Base-by-base conservation (phyloP, 176 grass and related monocot genomes). In the Tuctoria greenei region DNA sequence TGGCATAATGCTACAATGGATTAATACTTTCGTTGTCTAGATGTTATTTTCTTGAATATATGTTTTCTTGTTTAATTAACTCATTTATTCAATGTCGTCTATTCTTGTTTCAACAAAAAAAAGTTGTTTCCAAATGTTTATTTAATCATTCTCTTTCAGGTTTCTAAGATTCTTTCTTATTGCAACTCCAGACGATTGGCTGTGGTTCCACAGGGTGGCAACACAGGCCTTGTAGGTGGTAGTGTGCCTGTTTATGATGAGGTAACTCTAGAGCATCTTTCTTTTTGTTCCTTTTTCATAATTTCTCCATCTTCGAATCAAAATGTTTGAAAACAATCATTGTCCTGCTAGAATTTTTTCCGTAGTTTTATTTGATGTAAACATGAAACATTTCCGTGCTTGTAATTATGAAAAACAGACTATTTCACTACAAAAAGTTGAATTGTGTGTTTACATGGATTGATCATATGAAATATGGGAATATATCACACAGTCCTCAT, bases 211-310 rank as follows among this genome's bases (percentile, higher is more conserved):
- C 93, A 97, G 75, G 90, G 93, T 78, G 93, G 93, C 45, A 97
- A 97, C 35, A 97, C 93, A 86, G 93, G 93, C 77, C 90, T 97
- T 71, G 93, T 97, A 80, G 93, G 93, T 68, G 93, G 90, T 41
- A 93, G 93, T 64, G 93, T 97, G 49, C 93, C 93, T 80, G 93
- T 97, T 82, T 88, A 86, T 59, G 90, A 97, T 75, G 93, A 97
- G 93, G 90, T 97, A 83, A 81, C 35, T 16, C n/a, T 65, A 17
- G 26, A 43, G 10, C 47, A 10, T 44, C 42, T 11, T 44, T 12
- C 8, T 69, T 74, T 34, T 37, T 73, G 61, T 34, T 37, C 56
- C 13, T 52, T 34, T 14, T 34, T 14, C 55, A 12, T 31, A 34
- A 16, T 0, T 60, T 74, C 54, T 60, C 2, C 58, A 44, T 31